These are phyloP conservation scores for Metarhizium album DNA, from an alignment of 2,329 filamentous ascomycete species.

Conservation along the genomic window DNA sequence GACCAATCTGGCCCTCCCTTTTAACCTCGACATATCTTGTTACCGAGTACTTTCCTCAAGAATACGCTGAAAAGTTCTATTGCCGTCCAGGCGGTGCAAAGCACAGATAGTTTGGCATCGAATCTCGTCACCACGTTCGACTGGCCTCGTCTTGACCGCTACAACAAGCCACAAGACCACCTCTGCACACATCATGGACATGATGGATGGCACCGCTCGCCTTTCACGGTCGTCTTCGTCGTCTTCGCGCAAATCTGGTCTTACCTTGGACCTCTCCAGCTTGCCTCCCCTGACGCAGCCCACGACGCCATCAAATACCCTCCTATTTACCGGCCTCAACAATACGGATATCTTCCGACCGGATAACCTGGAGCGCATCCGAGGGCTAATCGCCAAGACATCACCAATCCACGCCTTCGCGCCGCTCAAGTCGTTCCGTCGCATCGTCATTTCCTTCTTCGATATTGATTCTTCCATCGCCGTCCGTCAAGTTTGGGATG, in stretches of 20 bases:
- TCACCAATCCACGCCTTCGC: conserved; percentile 68
- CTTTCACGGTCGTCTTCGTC: conserved; percentile 34
- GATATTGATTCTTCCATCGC: conserved; percentile 57
- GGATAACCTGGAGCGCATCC: conserved; percentile 63
- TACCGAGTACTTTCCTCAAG: not conserved
- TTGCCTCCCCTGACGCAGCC: conserved; percentile 60
- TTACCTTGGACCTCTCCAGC: conserved; percentile 64
- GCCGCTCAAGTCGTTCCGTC: conserved; percentile 71
- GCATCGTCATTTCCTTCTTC: conserved; percentile 72
- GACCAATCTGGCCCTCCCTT: not conserved
- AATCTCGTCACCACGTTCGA: not conserved
- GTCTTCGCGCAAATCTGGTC: conserved; percentile 34
- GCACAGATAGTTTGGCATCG: not conserved
- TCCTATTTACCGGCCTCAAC: conserved; percentile 72
- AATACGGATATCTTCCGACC: conserved; percentile 63
- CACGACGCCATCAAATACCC: conserved; percentile 70
- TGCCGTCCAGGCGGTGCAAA: not conserved
- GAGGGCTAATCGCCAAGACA: conserved; percentile 57
- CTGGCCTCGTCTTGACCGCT: not conserved
- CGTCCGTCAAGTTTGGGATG: conserved; percentile 64
- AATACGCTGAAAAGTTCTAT: not conserved
- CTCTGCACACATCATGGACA: conserved; percentile 19
- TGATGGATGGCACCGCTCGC: conserved; percentile 26
- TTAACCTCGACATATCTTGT: not conserved
- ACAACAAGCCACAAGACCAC: conserved; percentile 3